Evolutionary conservation across 768 basidiomycete genomes (phyloP).

Genomic region (Kwoniella botswanensis): DNA sequence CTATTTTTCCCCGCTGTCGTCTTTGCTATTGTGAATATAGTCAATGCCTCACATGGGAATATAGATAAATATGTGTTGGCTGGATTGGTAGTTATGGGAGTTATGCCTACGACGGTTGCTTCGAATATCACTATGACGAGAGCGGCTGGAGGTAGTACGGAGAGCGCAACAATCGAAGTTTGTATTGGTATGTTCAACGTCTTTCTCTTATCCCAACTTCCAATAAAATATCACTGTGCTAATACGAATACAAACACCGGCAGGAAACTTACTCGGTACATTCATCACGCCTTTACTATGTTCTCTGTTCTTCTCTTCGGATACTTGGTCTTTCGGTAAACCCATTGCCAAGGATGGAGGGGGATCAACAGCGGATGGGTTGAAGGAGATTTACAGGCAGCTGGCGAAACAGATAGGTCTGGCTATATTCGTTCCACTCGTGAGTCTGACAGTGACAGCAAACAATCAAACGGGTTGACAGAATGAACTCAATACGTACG

Average conservation of each 20-base stretch:
- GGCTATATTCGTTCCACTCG: conserved; percentile 46
- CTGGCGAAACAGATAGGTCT: conserved; percentile 45
- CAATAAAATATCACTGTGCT: neutral
- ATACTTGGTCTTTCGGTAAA: conserved; percentile 41
- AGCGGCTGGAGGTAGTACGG: conserved; percentile 44
- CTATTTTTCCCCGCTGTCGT: conserved; percentile 48
- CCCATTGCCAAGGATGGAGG: conserved; percentile 39
- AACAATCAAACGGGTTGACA: too few relatives aligned
- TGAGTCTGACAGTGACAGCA: conserved; percentile 13
- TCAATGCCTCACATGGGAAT: conserved; percentile 27
- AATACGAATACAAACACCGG: too few relatives aligned
- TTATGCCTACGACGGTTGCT: conserved; percentile 52
- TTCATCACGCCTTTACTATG: conserved; percentile 49
- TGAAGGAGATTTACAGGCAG: conserved; percentile 46
- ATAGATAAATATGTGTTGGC: conserved; percentile 46
- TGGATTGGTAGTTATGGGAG: conserved; percentile 47
- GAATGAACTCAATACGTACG: too few relatives aligned
- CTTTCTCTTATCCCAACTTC: neutral
- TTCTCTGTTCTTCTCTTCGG: conserved; percentile 38
- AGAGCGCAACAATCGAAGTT: conserved; percentile 49
- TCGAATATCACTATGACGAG: conserved; percentile 53
- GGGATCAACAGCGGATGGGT: conserved; percentile 30
- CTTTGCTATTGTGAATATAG: conserved; percentile 46
- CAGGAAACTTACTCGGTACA: conserved; percentile 44
- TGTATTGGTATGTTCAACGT: conserved; percentile 37